Evolutionary conservation across 2,329 filamentous ascomycete species (phyloP).

Genomic region (Fonsecaea monophora): DNA sequence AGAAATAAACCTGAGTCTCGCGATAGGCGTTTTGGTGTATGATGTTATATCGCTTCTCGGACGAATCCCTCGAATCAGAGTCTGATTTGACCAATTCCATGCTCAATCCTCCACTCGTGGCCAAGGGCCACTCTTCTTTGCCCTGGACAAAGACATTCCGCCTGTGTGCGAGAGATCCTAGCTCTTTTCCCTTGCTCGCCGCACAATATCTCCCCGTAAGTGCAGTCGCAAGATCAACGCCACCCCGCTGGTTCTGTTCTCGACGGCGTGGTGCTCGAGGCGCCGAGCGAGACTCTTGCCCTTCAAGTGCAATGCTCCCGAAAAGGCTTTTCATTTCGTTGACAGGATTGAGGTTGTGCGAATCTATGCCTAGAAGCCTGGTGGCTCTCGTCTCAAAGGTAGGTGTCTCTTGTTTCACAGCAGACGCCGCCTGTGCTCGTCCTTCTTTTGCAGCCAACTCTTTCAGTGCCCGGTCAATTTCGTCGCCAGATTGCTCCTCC

Average conservation of each 20-base stretch:
- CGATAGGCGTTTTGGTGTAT: constrained; percentile 77
- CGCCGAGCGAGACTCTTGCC: constrained; percentile 59
- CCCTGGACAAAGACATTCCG: constrained; percentile 86
- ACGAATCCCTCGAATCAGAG: constrained; percentile 51
- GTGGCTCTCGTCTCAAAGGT: constrained; percentile 55
- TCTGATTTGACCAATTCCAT: constrained; percentile 72
- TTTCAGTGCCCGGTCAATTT: constrained; percentile 70
- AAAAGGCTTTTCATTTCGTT: constrained; percentile 89
- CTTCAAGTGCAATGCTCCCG: constrained; percentile 68
- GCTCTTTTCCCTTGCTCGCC: constrained; percentile 65
- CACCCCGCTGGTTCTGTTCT: constrained; percentile 62
- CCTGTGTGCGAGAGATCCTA: constrained; percentile 74
- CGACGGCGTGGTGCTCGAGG: constrained; percentile 58
- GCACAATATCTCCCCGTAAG: constrained; percentile 60
- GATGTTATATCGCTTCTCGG: constrained; percentile 76
- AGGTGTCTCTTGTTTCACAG: constrained; percentile 38
- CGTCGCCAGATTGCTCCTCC: constrained; percentile 59
- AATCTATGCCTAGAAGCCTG: constrained; percentile 67
- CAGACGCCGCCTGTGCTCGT: constrained; percentile 33
- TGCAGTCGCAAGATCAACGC: constrained; percentile 60
- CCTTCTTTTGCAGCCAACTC: constrained; percentile 59
- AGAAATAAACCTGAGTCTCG: constrained; percentile 76
- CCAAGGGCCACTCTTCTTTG: constrained; percentile 84
- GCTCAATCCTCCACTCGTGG: constrained; percentile 78
- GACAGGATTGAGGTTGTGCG: constrained; percentile 78